Conservation (phyloP, 2,329 filamentous ascomycete genomes). For the Xylariaceae sp. region DNA sequence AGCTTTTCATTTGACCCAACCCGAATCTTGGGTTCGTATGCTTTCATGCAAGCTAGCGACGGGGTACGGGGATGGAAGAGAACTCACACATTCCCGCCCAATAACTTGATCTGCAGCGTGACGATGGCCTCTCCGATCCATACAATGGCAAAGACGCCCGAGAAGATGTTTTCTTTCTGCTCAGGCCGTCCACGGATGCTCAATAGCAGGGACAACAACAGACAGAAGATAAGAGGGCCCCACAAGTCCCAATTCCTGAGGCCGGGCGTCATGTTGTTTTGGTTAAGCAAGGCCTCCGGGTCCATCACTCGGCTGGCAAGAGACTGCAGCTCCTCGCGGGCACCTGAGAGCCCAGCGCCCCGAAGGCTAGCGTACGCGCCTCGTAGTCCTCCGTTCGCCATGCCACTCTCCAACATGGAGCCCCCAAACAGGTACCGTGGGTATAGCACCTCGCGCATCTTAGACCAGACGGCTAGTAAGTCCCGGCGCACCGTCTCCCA, state of each 20-base stretch:
- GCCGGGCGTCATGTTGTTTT: slow-evolving; percentile 83
- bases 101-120: slow-evolving; percentile 94
- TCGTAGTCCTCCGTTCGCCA: slow-evolving; percentile 53
- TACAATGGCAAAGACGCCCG: slow-evolving; percentile 93
- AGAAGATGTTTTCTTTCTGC: slow-evolving; percentile 90
- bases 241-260: slow-evolving; percentile 97
- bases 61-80: not conserved
- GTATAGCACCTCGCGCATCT: slow-evolving; percentile 96
- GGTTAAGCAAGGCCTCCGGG: slow-evolving; percentile 63
- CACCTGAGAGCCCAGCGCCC: slow-evolving; percentile 63
- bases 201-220: slow-evolving; percentile 85
- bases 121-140: slow-evolving; percentile 98
- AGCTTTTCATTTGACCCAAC: not conserved
- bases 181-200: slow-evolving; percentile 80
- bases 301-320: slow-evolving; percentile 69
- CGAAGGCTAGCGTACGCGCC: slow-evolving; percentile 68
- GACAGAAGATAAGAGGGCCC: slow-evolving; percentile 94
- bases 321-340: slow-evolving; percentile 67
- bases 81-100: slow-evolving; percentile 95
- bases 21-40: not conserved
- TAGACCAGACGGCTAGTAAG: slow-evolving; percentile 92
- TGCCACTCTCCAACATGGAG: slow-evolving; percentile 64
- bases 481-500: slow-evolving; percentile 97
- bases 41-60: not conserved
- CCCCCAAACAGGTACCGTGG: slow-evolving; percentile 88